Percentiles rank a stretch among this genome's conserved stretches.
Conservation (phyloP, 1,284 basidiomycete genomes). For the Rhodotorula sp. region DNA sequence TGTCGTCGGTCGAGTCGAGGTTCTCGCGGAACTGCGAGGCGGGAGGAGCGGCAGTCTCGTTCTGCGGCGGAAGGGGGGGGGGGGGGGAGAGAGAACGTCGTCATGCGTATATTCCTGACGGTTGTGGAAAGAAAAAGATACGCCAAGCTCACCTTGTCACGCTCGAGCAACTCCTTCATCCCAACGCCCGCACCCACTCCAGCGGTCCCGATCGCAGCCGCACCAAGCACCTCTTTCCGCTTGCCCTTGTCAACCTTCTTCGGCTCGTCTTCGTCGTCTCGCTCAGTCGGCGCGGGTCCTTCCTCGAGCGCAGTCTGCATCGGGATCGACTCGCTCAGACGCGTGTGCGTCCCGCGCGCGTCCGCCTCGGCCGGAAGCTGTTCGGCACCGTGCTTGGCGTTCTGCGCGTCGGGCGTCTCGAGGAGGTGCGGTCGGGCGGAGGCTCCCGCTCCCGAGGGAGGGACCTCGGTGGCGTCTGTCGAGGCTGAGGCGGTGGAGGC, state of each 20-base stretch:
- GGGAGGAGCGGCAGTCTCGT: neutral
- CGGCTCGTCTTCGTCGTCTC: neutral
- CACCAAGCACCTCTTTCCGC: slow-evolving; percentile 18
- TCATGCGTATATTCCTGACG: too few species aligned
- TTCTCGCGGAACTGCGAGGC: neutral
- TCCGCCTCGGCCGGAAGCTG: neutral
- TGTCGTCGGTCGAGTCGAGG: slow-evolving; percentile 1
- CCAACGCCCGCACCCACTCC: slow-evolving; percentile 11
- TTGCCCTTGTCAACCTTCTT: slow-evolving; percentile 20
- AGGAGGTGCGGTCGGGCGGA: neutral
- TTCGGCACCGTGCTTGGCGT: neutral
- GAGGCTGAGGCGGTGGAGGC: neutral
- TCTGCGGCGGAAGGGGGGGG: too few species aligned
- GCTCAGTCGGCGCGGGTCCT: neutral
- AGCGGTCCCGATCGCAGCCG: slow-evolving; percentile 10
- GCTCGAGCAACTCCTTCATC: slow-evolving; percentile 5
- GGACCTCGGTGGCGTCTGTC: neutral
- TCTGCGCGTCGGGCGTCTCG: slow-evolving; percentile 8
- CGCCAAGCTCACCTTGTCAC: neutral
- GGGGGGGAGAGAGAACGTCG: neutral
- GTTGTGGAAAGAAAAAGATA: too few species aligned
- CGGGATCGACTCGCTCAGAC: neutral
- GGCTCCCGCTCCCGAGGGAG: too few species aligned
- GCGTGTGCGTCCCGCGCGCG: too few species aligned
- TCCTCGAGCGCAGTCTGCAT: neutral